Conservation (phyloP, 805 yeast genomes). For the Hanseniaspora singularis region DNA sequence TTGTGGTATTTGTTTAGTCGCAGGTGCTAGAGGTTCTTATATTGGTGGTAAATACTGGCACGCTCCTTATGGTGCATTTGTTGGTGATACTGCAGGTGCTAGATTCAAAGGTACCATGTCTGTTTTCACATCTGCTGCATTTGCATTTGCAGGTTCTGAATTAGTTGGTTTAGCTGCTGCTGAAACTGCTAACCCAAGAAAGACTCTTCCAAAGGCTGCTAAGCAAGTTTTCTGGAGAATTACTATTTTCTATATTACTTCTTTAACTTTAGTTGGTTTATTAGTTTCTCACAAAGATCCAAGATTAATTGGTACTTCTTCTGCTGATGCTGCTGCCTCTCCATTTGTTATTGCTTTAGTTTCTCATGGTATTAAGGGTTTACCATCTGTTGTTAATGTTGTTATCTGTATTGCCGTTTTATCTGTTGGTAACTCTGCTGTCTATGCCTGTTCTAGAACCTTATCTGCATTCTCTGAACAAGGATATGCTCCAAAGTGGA, state of each 20-base stretch:
- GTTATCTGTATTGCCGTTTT: conserved; percentile 54
- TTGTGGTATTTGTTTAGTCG: conserved; percentile 38
- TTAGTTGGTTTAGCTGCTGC: conserved; percentile 42
- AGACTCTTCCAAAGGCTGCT: conserved; percentile 39
- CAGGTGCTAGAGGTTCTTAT: conserved; percentile 38
- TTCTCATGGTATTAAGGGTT: conserved; percentile 50
- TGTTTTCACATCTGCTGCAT: conserved; percentile 45
- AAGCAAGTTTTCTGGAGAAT: conserved; percentile 49
- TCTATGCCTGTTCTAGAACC: conserved; percentile 58
- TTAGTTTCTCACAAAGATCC: conserved; percentile 37
- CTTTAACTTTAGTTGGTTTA: conserved; percentile 35
- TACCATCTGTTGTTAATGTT: conserved; percentile 56
- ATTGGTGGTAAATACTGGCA: conserved; percentile 43
- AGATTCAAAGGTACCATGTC: conserved; percentile 43
- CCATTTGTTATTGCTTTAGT: conserved; percentile 67
- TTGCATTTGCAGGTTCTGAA: conserved; percentile 45
- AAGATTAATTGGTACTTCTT: conserved; percentile 37
- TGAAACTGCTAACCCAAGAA: conserved; percentile 38
- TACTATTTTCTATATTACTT: conserved; percentile 36
- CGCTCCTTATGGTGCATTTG: conserved; percentile 46
- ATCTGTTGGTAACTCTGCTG: conserved; percentile 62
- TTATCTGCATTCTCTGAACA: conserved; percentile 50
- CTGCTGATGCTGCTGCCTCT: conserved; percentile 55
- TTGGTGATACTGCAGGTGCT: conserved; percentile 29
- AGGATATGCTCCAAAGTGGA: conserved; percentile 45